Evolutionary conservation across 495 filamentous ascomycete species (phyloP).

Genomic region (Aspergillus nidulans): DNA sequence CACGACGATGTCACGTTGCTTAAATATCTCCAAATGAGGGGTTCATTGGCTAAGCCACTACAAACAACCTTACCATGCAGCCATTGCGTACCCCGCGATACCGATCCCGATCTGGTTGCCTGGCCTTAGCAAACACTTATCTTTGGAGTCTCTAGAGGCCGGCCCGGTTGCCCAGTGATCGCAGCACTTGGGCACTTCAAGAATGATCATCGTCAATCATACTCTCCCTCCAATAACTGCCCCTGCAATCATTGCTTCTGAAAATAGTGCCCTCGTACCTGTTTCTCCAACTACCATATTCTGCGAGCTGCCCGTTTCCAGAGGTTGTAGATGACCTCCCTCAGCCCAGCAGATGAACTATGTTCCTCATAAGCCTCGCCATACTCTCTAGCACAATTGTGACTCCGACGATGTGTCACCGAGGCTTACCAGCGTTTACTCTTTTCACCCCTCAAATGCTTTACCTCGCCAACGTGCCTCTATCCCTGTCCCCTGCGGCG

Average conservation of each 20-base stretch:
- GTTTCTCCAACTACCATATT: neutral
- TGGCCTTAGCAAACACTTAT: neutral
- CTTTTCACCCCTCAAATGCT: no score
- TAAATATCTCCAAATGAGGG: slow-evolving; percentile 16
- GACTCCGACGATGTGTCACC: no score
- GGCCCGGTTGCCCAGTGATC: neutral
- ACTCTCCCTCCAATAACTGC: neutral
- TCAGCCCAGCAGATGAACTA: no score
- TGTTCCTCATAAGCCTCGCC: no score
- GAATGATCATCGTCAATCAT: neutral
- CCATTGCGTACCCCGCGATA: neutral
- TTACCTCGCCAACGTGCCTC: no score
- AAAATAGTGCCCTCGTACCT: neutral
- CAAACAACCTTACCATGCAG: neutral
- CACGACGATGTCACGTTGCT: slow-evolving; percentile 4
- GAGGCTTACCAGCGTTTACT: no score
- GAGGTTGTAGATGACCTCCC: no score
- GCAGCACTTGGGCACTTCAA: neutral
- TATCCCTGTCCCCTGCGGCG: no score
- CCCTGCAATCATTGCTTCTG: neutral
- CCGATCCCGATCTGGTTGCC: neutral
- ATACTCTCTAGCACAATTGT: no score
- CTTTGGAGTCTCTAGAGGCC: neutral
- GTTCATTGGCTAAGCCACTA: slow-evolving; percentile 9
- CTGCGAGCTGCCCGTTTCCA: no score